Conservation (phyloP, 176 grass and related monocot genomes). For the Thinopyrum elongatum region DNA sequence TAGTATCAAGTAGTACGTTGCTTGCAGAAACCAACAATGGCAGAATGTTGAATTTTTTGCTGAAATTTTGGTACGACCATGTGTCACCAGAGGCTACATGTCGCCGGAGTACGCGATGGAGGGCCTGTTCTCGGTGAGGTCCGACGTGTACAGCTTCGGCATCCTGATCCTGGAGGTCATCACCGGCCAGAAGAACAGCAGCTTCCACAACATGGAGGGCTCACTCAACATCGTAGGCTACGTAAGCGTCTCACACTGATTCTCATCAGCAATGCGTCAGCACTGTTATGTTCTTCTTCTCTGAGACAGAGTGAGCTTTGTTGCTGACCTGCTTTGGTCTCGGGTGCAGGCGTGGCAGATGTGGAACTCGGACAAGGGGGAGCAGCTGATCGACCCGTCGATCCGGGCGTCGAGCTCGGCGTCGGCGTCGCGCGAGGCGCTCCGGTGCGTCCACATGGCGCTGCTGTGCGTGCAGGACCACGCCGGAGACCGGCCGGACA, state of each 20-base stretch:
- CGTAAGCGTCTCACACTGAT: conserved; percentile 1
- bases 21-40: not conserved
- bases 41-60: not conserved
- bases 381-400: conserved; percentile 57
- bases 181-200: conserved; percentile 51
- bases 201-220: conserved; percentile 46
- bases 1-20: not conserved
- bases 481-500: conserved; percentile 66
- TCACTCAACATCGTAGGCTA: conserved; percentile 50
- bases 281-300: not conserved
- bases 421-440: conserved; percentile 15
- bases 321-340: not conserved
- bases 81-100: conserved; percentile 57
- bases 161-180: conserved; percentile 62
- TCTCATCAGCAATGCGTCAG: not conserved
- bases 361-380: conserved; percentile 50
- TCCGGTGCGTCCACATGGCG: conserved; percentile 56
- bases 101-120: conserved; percentile 74
- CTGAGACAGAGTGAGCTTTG: not conserved
- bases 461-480: conserved; percentile 88
- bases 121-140: conserved; percentile 60
- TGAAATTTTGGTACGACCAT: not conserved
- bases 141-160: conserved; percentile 82
- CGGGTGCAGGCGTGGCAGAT: conserved; percentile 61
- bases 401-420: conserved; percentile 29